Evolutionary conservation across 140 eudicot species (phyloP), one percentile per base, ranked within the genome.

Genomic region (Cichorium intybus): DNA sequence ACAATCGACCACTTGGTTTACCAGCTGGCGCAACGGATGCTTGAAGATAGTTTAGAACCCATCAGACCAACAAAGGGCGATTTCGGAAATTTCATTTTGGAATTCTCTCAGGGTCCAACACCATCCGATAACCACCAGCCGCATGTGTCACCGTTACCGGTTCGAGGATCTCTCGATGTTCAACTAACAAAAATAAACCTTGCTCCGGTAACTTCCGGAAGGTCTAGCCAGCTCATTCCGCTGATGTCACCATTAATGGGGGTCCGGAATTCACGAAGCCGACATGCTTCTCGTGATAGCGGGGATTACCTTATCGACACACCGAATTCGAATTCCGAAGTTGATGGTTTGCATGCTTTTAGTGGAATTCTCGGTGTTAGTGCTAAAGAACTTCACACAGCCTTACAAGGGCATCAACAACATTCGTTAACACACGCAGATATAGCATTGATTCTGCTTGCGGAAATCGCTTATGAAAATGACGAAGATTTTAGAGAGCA

Each of bases 401-500:
- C 97, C 14, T 85, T 91, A 61, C 95, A 87, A 52, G 89, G 96
- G 61, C 96, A 84, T 72, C 96, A 81, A 34, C 94, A 84, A 23
- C 97, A 85, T 67, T 78, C 87, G 4, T 77, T 91, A 33, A 84
- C 91, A 33, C 96, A 87, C 60, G 97, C 97, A 28, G 97, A 91
- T 69, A 91, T 91, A 23, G 97, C 96, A 6, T 62, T 91, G 77
- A 87, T 91, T 80, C 77, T 91, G 10, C 86, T 91, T 24, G 97
- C 97, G 20, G 97, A 91, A 80, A 91, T 91, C 24, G 97, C 96
- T 17, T 85, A 91, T 41, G 96, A 91, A 71, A 91, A 84, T 7
- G 97, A 85, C 67, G 97, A 87, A 64, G 97, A 91, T 79, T 91
- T 91, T 24, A 71, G 97, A 47, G 90, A 84, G 75, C 96, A 91